These are phyloP conservation scores for Xylaria grammica DNA, from an alignment of 495 filamentous ascomycete genomes.

Conservation along the genomic window DNA sequence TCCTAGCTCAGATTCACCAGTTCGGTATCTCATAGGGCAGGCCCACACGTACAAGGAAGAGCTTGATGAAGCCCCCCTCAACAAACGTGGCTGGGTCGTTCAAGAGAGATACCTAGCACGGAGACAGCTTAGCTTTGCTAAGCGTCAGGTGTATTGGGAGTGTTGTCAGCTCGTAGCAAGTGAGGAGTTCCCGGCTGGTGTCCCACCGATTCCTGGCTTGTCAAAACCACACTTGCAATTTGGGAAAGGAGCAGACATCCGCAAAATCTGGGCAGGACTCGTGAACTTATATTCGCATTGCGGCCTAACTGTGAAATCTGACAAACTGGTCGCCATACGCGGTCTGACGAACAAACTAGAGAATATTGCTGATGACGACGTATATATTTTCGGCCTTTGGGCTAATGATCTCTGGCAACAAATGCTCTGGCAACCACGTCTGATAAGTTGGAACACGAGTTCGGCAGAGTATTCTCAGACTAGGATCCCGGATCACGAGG, in stretches of 20 bases:
- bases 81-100: constrained; percentile 38
- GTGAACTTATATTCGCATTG: constrained; percentile 12
- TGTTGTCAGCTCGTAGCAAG: constrained; percentile 26
- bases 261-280: not conserved
- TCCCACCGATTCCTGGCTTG: not conserved
- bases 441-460: too few species aligned
- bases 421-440: too few species aligned
- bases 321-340: constrained; percentile 19
- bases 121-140: constrained; percentile 32
- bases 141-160: constrained; percentile 38
- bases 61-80: constrained; percentile 11
- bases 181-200: constrained; percentile 19
- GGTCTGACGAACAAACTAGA: too few species aligned
- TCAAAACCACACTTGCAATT: too few species aligned
- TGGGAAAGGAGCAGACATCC: not conserved
- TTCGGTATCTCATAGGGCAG: not conserved
- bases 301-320: constrained; percentile 5
- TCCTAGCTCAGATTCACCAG: too few species aligned
- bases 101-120: constrained; percentile 41
- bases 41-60: not conserved
- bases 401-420: too few species aligned
- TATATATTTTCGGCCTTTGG: too few species aligned
- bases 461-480: too few species aligned
- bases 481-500: too few species aligned
- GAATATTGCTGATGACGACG: too few species aligned